Conservation (phyloP, 257 asterid species). For the Solanum clarkiae region DNA sequence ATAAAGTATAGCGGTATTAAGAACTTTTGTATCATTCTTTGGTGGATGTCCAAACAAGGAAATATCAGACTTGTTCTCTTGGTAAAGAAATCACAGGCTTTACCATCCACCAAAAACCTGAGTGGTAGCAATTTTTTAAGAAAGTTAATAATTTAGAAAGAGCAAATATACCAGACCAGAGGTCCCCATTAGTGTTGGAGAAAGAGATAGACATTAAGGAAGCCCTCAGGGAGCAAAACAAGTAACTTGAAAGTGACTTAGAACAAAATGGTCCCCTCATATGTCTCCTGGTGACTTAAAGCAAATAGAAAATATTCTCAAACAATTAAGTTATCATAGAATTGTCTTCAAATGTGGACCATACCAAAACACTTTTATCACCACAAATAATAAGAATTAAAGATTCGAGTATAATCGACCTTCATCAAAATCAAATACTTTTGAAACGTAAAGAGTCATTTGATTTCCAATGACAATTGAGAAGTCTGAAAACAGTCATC, state of each 20-base stretch:
- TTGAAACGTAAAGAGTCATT: neutral
- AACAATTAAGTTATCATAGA: neutral
- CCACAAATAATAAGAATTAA: neutral
- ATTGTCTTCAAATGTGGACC: constrained; percentile 1
- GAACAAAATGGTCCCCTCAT: constrained; percentile 40
- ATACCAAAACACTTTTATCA: neutral
- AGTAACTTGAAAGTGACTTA: constrained; percentile 34
- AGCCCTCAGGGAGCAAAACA: constrained; percentile 22
- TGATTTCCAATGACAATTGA: neutral
- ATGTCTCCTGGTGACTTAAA: constrained; percentile 13
- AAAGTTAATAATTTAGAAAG: constrained; percentile 21
- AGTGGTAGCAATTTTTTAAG: constrained; percentile 24
- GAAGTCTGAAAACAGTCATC: neutral
- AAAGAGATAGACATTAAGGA: constrained; percentile 27
- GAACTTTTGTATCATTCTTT: neutral
- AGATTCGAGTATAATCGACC: neutral
- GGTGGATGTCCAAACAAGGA: neutral
- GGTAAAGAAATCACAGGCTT: constrained; percentile 28
- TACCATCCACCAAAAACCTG: constrained; percentile 34
- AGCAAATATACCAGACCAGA: constrained; percentile 61
- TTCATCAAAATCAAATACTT: neutral
- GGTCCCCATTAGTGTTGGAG: constrained; percentile 66
- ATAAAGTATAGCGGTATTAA: neutral
- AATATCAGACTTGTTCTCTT: constrained; percentile 14
- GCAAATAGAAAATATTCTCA: neutral